A percentile compares a stretch with the other conserved stretches of the same genome.
These are phyloP conservation scores for Zasmidium angulare DNA, from an alignment of 2,329 filamentous ascomycete species.

Conservation along the genomic window DNA sequence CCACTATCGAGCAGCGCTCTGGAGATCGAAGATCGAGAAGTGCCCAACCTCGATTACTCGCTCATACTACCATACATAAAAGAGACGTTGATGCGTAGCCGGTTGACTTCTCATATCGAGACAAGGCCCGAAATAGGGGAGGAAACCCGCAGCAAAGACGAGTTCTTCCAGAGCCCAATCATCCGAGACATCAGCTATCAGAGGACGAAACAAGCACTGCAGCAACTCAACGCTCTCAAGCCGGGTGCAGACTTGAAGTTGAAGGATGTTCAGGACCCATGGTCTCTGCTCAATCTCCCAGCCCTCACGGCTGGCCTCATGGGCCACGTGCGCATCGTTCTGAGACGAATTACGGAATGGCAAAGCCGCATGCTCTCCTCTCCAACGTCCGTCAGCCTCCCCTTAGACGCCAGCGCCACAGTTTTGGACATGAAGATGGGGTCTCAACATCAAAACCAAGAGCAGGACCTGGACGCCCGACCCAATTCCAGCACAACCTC, in stretches of 20 bases:
- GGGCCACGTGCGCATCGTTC: slow-evolving; percentile 19
- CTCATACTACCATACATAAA: slow-evolving; percentile 77
- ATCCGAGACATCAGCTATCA: slow-evolving; percentile 24
- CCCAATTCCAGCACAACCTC: neutral
- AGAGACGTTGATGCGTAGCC: slow-evolving; percentile 49
- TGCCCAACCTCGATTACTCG: slow-evolving; percentile 67
- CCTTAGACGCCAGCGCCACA: neutral
- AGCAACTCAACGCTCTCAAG: slow-evolving; percentile 12
- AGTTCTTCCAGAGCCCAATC: slow-evolving; percentile 21
- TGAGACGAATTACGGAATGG: slow-evolving; percentile 45
- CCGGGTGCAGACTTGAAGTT: slow-evolving; percentile 9
- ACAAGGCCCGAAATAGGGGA: slow-evolving; percentile 44
- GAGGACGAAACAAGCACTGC: slow-evolving; percentile 19
- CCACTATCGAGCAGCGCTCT: slow-evolving; percentile 58
- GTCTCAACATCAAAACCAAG: neutral
- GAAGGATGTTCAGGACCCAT: slow-evolving; percentile 19
- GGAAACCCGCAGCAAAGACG: slow-evolving; percentile 14
- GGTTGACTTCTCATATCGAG: slow-evolving; percentile 26
- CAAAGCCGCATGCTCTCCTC: slow-evolving; percentile 36
- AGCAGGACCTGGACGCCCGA: neutral
- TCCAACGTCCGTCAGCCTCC: slow-evolving; percentile 10
- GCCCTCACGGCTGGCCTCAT: slow-evolving; percentile 26
- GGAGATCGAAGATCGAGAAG: slow-evolving; percentile 76
- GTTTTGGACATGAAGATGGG: slow-evolving; percentile 15
- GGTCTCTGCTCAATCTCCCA: slow-evolving; percentile 28